Evolutionary conservation across 352 stramenopile genomes (phyloP), one percentile per base, ranked within the genome.

Genomic region (Globisporangium splendens): DNA sequence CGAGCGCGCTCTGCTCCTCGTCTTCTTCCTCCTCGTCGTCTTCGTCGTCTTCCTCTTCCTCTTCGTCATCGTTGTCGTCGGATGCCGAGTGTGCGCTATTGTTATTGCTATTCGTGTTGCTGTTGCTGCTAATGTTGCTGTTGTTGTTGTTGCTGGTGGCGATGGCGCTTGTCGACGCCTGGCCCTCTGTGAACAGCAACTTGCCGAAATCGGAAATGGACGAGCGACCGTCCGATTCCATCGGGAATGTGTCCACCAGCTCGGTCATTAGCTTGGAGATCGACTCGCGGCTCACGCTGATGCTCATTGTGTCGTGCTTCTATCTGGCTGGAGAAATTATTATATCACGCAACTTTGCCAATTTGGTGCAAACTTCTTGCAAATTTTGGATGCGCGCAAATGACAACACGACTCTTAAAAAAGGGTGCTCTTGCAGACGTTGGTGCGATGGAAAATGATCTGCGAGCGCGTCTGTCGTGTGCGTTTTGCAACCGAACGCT

Each of bases 171-270:
- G 38, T 44, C 33, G 52, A 39, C 28, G 42, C 46, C 51, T 91
- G 77, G 41, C 82, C 82, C 61, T 93, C 84, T 17, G 84, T 83
- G 65, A 93, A 93, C 41, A 93, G 72, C 49, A 93, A 56, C 62
- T 93, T 93, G 70, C 84, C 84, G 66, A 93, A 91, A 69, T 93
- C 82, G 60, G 84, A 93, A 68, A 93, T 93, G 39, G 82, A 92
- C 62, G 82, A 70, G 38, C 84, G 81, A 28, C 76, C 77, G 22
- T 89, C 83, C 13, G 66, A 69, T 55, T 93, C 84, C 59, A 92
- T 86, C 18, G 84, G 84, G 69, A 92, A 91, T 35, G 71, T 83
- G 56, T 92, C 84, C 28, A 89, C 82, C 28, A 93, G 75, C 69
- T 91, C 83, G 38, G 75, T 88, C 80, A 93, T 93, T 61, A 93